Conservation (phyloP, 2,329 filamentous ascomycete species). For the Diplodia mutila region DNA sequence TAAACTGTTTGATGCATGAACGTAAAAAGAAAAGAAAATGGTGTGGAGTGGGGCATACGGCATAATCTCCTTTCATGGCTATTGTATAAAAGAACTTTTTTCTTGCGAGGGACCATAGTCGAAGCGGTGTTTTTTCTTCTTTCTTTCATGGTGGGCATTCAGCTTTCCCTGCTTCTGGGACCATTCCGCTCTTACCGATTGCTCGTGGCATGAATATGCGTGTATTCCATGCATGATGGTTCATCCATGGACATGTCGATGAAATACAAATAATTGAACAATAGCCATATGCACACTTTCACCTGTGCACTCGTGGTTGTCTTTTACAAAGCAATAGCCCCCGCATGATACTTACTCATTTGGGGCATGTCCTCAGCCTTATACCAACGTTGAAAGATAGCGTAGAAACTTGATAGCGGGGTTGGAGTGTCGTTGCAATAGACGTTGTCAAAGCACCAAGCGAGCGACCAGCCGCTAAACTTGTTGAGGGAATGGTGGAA, state of each 20-base stretch:
- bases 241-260: background rate
- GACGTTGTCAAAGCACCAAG: background rate
- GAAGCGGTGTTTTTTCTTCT: slow-evolving; percentile 13
- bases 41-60: background rate
- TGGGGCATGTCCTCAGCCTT: too few species aligned
- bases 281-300: background rate
- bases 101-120: background rate
- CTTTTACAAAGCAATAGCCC: too few species aligned
- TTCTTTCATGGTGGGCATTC: background rate
- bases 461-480: slow-evolving; percentile 13
- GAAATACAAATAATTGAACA: background rate
- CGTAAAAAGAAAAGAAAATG: background rate
- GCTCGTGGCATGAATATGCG: slow-evolving; percentile 24
- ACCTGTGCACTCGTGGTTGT: slow-evolving; percentile 26
- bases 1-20: background rate
- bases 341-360: too few species aligned
- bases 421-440: background rate
- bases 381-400: background rate
- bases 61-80: slow-evolving; percentile 22
- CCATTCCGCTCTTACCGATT: slow-evolving; percentile 9
- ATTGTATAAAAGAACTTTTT: slow-evolving; percentile 12
- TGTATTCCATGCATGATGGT: slow-evolving; percentile 20
- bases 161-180: background rate
- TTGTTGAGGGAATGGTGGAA: background rate
- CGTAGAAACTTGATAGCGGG: background rate